A percentile compares a stretch with the other conserved stretches of the same genome.
Conservation (phyloP, 129 eudicot species). For the Lactuca saligna region DNA sequence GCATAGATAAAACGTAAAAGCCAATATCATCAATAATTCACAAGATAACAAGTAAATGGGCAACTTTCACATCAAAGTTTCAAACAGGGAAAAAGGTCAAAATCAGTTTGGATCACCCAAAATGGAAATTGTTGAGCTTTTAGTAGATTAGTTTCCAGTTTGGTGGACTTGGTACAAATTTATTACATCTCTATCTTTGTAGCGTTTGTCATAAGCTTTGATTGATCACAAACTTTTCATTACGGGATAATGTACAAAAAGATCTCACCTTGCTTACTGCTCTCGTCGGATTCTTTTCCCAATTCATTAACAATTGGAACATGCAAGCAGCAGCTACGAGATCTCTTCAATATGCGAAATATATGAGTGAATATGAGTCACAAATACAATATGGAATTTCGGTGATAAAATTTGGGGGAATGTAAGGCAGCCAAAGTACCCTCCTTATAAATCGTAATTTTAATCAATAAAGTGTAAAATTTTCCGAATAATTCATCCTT, state of each 20-base stretch:
- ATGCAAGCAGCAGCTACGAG: slow-evolving; percentile 12
- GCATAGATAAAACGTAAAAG: background rate
- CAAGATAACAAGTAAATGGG: background rate
- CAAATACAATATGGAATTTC: background rate
- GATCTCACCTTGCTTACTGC: slow-evolving; percentile 33
- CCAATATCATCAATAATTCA: background rate
- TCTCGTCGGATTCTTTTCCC: slow-evolving; percentile 28
- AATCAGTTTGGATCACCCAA: background rate
- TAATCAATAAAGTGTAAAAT: background rate
- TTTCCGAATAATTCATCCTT: background rate
- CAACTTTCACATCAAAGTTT: background rate
- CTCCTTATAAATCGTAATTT: background rate
- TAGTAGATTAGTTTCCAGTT: too few relatives aligned
- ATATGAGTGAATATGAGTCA: background rate
- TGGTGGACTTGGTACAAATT: too few relatives aligned
- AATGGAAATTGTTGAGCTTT: background rate
- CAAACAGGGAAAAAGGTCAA: background rate
- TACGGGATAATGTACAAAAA: background rate
- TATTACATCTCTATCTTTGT: too few relatives aligned
- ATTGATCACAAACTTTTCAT: background rate
- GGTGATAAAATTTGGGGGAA: background rate
- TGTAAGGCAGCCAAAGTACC: background rate
- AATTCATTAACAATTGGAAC: slow-evolving; percentile 20
- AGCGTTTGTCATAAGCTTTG: background rate
- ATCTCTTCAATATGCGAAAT: slow-evolving; percentile 15